phyloP scores from a whole-genome alignment of 352 stramenopile genomes.

The Halophytophthora batemanensis region DNA sequence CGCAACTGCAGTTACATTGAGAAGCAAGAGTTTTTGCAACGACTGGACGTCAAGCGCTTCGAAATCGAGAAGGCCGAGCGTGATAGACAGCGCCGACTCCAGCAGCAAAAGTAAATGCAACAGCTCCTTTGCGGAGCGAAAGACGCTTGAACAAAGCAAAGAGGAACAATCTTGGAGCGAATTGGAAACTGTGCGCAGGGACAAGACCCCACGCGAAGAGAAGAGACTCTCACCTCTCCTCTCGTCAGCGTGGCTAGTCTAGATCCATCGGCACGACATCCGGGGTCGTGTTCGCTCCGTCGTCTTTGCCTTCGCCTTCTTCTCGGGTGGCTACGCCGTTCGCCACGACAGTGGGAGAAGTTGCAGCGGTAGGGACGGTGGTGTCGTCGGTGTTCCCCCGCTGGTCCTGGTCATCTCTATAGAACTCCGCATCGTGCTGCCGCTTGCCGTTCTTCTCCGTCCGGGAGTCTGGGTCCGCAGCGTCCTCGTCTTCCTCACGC shows the following conservation, averaged over 20 bases:
- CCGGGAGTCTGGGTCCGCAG: conserved; percentile 55
- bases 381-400: too few species aligned
- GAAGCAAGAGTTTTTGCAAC: conserved; percentile 95
- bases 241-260: conserved; percentile 41
- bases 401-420: conserved; percentile 73
- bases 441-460: conserved; percentile 68
- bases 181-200: background rate
- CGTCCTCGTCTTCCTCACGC: conserved; percentile 80
- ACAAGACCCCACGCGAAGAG: background rate
- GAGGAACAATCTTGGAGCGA: conserved; percentile 5
- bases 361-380: too few species aligned
- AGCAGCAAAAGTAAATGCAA: conserved; percentile 37
- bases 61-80: conserved; percentile 88
- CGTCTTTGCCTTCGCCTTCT: conserved; percentile 29
- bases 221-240: too few species aligned
- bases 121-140: too few species aligned
- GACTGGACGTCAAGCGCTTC: conserved; percentile 86
- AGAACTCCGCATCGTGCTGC: conserved; percentile 82
- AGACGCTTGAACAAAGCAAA: too few species aligned
- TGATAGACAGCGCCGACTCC: conserved; percentile 64
- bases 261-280: conserved; percentile 78
- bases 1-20: conserved; percentile 78
- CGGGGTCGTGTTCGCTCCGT: conserved; percentile 47
- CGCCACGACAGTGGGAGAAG: conserved; percentile 4
- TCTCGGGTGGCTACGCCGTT: conserved; percentile 2